Percentiles rank a stretch among this genome's conserved stretches.
Evolutionary conservation across 352 stramenopile genomes (phyloP).

Genomic region (Phytophthora tubulina): DNA sequence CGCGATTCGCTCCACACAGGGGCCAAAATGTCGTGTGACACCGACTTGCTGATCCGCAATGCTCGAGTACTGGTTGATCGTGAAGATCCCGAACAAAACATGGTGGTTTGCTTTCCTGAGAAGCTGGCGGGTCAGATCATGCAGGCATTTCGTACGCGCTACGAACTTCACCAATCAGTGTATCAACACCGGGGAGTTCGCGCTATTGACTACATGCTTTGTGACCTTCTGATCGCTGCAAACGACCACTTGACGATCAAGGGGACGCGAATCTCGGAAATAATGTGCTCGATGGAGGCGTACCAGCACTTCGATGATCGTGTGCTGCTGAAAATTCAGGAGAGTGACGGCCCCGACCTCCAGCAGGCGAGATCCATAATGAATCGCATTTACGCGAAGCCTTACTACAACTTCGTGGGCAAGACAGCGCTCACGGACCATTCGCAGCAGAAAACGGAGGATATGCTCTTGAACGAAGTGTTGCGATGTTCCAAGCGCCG

Average conservation of each 20-base stretch:
- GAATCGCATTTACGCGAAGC: conserved; percentile 68
- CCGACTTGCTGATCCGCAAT: conserved; percentile 78
- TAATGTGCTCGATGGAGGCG: conserved; percentile 67
- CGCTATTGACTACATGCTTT: conserved; percentile 92
- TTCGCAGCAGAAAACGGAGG: conserved; percentile 53
- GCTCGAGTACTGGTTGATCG: conserved; percentile 74
- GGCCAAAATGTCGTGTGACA: conserved; percentile 79
- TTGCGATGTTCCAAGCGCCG: conserved; percentile 49
- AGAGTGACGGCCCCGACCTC: conserved; percentile 65
- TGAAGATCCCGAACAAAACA: conserved; percentile 47
- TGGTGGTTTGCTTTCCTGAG: conserved; percentile 88
- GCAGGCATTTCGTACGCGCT: conserved; percentile 90
- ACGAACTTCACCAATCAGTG: conserved; percentile 87
- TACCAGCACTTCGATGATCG: conserved; percentile 90
- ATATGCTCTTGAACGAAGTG: conserved; percentile 72
- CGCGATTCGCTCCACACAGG: conserved; percentile 84
- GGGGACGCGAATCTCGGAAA: conserved; percentile 70
- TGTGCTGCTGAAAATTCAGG: conserved; percentile 79
- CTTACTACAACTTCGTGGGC: conserved; percentile 84
- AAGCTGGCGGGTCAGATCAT: conserved; percentile 90
- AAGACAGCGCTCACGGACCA: conserved; percentile 65
- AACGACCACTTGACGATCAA: conserved; percentile 75
- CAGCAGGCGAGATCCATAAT: conserved; percentile 60
- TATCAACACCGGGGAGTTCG: conserved; percentile 89
- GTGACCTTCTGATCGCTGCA: conserved; percentile 77